phyloP scores from a whole-genome alignment of 345 rosid genomes.

The Camelina hispida region DNA sequence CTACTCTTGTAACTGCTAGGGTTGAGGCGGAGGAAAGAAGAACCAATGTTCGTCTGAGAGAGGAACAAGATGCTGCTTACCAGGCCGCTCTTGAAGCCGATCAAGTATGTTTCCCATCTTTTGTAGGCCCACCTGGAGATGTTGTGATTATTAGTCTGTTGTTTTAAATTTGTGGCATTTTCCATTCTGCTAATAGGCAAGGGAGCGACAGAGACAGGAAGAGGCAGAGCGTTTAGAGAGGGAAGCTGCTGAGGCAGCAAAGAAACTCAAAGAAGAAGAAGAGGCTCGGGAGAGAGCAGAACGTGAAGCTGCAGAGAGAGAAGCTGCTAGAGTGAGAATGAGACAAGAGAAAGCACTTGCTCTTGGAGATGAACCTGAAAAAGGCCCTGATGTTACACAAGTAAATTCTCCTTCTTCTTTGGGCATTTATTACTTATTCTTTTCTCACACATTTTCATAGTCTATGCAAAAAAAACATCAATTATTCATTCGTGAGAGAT shows the following conservation, averaged over 20 bases:
- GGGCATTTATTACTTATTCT: neutral
- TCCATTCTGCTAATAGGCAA: conserved; percentile 54
- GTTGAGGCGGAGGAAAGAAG: conserved; percentile 96
- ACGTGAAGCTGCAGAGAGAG: conserved; percentile 87
- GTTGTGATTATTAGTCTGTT: conserved; percentile 3
- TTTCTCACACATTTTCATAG: neutral
- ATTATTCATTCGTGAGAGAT: neutral
- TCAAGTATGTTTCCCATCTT: conserved; percentile 58
- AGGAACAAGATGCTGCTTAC: conserved; percentile 99
- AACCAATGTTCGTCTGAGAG: conserved; percentile 75
- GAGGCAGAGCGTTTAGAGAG: conserved; percentile 83
- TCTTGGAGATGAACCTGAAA: conserved; percentile 89
- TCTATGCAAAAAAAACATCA: conserved; percentile 10
- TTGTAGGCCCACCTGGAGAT: neutral
- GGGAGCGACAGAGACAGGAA: conserved; percentile 85
- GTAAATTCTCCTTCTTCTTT: conserved; percentile 51
- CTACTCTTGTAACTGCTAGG: conserved; percentile 84
- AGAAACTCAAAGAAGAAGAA: conserved; percentile 85
- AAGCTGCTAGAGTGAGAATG: conserved; percentile 74
- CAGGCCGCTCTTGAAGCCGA: conserved; percentile 99
- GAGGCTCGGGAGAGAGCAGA: conserved; percentile 86
- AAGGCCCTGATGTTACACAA: conserved; percentile 86
- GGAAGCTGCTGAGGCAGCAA: conserved; percentile 95
- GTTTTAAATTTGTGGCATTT: conserved; percentile 12
- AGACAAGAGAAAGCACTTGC: conserved; percentile 86